Percentiles rank a stretch among this genome's conserved stretches.
phyloP scores from a whole-genome alignment of 805 yeast species.

The Candida broadrunensis region DNA sequence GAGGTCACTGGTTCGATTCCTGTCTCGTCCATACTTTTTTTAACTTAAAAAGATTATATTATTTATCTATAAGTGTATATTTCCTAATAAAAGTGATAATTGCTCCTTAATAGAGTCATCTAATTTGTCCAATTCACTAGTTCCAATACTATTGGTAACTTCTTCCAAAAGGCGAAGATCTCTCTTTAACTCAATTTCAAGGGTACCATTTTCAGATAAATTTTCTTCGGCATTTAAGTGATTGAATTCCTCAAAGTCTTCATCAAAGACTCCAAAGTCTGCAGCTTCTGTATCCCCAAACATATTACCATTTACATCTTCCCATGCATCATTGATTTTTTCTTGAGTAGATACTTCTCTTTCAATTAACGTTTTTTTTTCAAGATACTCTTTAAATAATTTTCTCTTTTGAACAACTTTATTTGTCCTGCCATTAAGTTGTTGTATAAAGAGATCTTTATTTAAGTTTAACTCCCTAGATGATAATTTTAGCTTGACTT shows the following conservation, averaged over 20 bases:
- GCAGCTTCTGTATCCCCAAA: constrained; percentile 20
- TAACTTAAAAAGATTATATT: too few species aligned
- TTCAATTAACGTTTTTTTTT: constrained; percentile 13
- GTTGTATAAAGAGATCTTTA: constrained; percentile 27
- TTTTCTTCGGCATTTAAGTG: constrained; percentile 17
- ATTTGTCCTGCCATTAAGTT: constrained; percentile 38
- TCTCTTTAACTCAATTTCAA: constrained; percentile 7
- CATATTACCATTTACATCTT: constrained; percentile 34
- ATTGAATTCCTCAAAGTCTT: constrained; percentile 46
- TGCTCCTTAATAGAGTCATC: constrained; percentile 11
- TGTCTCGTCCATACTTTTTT: constrained; percentile 56
- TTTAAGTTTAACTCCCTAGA: constrained; percentile 31
- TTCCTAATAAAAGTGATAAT: constrained; percentile 4
- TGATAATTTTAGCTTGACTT: constrained; percentile 29
- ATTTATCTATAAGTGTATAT: background rate
- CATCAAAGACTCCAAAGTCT: constrained; percentile 37
- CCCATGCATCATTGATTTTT: constrained; percentile 41
- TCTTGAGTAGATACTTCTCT: constrained; percentile 10
- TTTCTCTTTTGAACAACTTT: constrained; percentile 35
- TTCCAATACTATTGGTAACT: constrained; percentile 11
- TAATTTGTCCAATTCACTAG: constrained; percentile 31
- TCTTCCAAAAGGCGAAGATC: constrained; percentile 15
- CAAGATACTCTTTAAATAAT: constrained; percentile 33
- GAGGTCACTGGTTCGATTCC: constrained; percentile 80
- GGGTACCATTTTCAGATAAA: constrained; percentile 5